Evolutionary conservation across 2,329 filamentous ascomycete genomes (phyloP).

Genomic region (Phaeosphaeriaceae sp.): DNA sequence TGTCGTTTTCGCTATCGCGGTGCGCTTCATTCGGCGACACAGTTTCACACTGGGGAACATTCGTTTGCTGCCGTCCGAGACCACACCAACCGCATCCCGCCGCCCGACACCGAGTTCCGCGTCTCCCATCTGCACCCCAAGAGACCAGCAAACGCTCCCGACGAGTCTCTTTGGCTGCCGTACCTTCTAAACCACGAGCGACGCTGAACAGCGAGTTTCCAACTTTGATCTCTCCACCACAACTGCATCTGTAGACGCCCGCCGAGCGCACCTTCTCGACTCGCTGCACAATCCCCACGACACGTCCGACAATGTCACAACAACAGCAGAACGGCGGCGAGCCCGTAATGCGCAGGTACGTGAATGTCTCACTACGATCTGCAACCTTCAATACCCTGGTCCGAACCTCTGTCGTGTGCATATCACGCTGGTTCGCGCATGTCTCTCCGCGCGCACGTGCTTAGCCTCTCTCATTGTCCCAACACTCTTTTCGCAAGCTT

Average conservation of each 20-base stretch:
- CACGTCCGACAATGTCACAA: constrained; percentile 46
- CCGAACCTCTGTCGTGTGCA: constrained; percentile 1
- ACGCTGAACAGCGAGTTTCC: not conserved
- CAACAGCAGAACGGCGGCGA: constrained; percentile 48
- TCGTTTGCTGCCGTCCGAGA: constrained; percentile 11
- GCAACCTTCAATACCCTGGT: constrained; percentile 9
- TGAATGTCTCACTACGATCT: constrained; percentile 20
- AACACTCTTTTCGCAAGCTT: not conserved
- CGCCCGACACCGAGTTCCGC: constrained; percentile 7
- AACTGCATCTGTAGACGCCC: not conserved
- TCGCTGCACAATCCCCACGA: constrained; percentile 8
- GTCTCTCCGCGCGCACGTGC: not conserved
- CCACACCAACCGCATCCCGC: constrained; percentile 9
- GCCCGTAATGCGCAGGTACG: constrained; percentile 73
- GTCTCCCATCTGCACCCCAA: constrained; percentile 7
- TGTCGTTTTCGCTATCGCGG: constrained; percentile 17
- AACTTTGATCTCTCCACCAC: not conserved
- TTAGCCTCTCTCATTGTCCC: not conserved
- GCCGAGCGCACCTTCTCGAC: constrained; percentile 1
- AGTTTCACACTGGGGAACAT: constrained; percentile 10
- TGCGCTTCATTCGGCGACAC: constrained; percentile 5
- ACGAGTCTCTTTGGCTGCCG: not conserved
- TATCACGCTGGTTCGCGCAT: constrained; percentile 1
- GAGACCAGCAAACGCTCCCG: not conserved
- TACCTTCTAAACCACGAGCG: not conserved